Base-by-base conservation (phyloP, 2,329 filamentous ascomycete genomes). In the Colletotrichum lini region DNA sequence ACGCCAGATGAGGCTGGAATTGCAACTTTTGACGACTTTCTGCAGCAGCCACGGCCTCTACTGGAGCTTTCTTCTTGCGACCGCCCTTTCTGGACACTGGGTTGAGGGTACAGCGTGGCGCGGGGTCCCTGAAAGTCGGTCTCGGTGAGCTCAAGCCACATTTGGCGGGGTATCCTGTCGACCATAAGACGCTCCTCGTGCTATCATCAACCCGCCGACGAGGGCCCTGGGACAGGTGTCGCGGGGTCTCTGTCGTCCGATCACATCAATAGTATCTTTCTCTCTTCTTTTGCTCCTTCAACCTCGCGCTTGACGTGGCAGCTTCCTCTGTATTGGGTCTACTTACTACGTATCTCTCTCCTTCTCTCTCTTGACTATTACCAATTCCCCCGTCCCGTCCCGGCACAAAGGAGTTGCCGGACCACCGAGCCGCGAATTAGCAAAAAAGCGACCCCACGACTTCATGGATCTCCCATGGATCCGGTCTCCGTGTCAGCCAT, bases 381-480 rank as follows among this genome's bases (percentile, higher is more conserved):
- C 65, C 65, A 63, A 67, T 63, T 58, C 65, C 42, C 65, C 58
- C 56, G 56, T 67, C 65, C 65, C 42, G 30, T 58, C 44, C 47
- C 58, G 65, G 59, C 65, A 53, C 69, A 53, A 59, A 68, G 35
- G 45, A 53, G 58, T 44, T 68, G 69, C 65, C 69, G 69, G 58
- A 68, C 53, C 44, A 54, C 69, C 65, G 69, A 71, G 69, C 69
- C 69, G 65, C 45, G 10, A 49, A 52, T 12, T 61, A 59, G 65
- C 58, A 40, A 68, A 26, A 57, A 45, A 45, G 44, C 49, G 44
- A 68, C 65, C 65, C 65, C 68, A 71, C 68, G 68, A 49, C 58
- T 68, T 54, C 69, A 71, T 71, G 69, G 68, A 68, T 71, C 68
- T 68, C 68, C 68, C 68, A 71, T 71, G 68, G 67, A 58, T 64